Base-by-base conservation (phyloP, 1,284 basidiomycete genomes). In the Naganishia liquefaciens region DNA sequence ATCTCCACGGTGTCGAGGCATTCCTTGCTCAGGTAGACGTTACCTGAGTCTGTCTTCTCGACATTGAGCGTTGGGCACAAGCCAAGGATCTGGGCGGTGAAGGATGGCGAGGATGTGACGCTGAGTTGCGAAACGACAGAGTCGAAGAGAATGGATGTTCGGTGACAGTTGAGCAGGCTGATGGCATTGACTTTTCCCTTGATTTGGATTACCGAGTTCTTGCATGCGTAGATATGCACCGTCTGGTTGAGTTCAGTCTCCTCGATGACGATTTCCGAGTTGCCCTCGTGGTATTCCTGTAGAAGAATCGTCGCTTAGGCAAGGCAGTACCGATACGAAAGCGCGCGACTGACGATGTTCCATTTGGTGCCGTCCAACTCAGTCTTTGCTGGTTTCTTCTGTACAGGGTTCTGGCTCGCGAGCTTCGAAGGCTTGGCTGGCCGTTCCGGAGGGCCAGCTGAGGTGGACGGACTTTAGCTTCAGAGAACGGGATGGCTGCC, bases 171-270 rank as follows among this genome's bases (percentile, higher is more conserved):
- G 58, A 93, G 92, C 94, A 72, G 23, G 28, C 88, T 92, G 40
- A 99, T 87, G 4, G 93, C 94, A 74, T 99, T 99, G 72, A 93
- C 86, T 81, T 99, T 99, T 75, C 95, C 95, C 75, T 88, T 88
- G 76, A 99, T 82, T 65, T 90, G 80, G 60, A 99, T 82, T 0
- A 89, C 90, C n/a, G 86, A 85, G 73, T 88, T 89, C 81, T 93
- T 96, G 84, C 94, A 97, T 27, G 86, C 88, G 77, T 88, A 99
- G 54, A 99, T 81, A 78, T 92, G 95, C 65, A 99, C 86, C 2
- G 86, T 87, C 68, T 99, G 94, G 73, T 82, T 88, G 68, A 95
- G 81, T 74, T 90, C 88, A 15, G 84, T 88, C 25, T 93, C 82
- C 11, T 91, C 88, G 21, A 99, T 85, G 13, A 87, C 83, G 65